Percentiles rank a stretch among this genome's conserved stretches.
Evolutionary conservation across 108 stramenopile species (phyloP).

Genomic region (Cyclotella sp.): DNA sequence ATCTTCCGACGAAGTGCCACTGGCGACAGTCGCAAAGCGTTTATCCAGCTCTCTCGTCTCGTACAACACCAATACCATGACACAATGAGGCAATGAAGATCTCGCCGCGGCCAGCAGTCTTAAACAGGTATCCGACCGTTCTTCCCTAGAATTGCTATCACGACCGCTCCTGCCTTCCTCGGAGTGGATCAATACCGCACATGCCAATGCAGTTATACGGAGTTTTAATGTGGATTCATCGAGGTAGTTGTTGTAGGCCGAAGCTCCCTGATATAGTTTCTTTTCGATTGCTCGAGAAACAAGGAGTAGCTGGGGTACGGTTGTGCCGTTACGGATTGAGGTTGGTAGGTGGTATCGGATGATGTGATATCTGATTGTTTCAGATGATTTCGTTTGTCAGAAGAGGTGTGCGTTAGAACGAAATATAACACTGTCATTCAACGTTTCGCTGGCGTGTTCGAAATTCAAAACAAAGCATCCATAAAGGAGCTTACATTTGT

Average conservation of each 20-base stretch:
- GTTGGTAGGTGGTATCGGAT: conserved; percentile 11
- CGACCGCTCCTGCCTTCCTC: too few species aligned
- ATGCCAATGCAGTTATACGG: conserved; percentile 13
- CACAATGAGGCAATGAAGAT: conserved; percentile 11
- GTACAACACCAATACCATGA: conserved; percentile 11
- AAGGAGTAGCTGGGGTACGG: conserved; percentile 8
- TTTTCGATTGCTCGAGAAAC: conserved; percentile 15
- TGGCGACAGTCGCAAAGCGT: not conserved
- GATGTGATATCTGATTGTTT: conserved; percentile 1
- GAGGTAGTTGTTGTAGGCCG: not conserved
- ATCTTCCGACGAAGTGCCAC: too few species aligned
- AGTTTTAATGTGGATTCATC: conserved; percentile 13
- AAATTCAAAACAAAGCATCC: too few species aligned
- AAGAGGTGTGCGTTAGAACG: not conserved
- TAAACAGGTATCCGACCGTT: conserved; percentile 5
- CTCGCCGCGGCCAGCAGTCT: conserved; percentile 9
- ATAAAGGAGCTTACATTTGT: not conserved
- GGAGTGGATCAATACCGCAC: conserved; percentile 16
- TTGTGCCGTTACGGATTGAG: not conserved
- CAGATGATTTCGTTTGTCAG: not conserved
- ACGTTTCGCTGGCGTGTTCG: not conserved
- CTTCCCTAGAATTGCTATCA: not conserved
- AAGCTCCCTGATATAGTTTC: conserved; percentile 12
- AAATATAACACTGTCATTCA: not conserved
- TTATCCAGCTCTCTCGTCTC: conserved; percentile 10